Percentiles rank a stretch among this genome's conserved stretches.
phyloP scores from a whole-genome alignment of 345 rosid species.

The Aquilaria sinensis region DNA sequence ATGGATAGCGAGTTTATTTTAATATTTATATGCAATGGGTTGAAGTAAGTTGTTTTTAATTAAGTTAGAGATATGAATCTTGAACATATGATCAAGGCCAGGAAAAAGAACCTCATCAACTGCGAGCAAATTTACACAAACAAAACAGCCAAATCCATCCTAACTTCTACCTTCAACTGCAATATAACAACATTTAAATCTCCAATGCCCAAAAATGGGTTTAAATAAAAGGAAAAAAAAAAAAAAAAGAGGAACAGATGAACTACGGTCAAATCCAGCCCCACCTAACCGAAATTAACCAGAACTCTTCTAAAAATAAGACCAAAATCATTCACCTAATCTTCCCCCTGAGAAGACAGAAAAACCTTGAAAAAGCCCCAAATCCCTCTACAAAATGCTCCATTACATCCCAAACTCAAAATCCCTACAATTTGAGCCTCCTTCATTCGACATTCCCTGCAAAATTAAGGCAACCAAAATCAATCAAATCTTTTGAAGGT shows the following conservation, averaged over 20 bases:
- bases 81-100: no score
- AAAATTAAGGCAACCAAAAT: constrained; percentile 5
- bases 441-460: constrained; percentile 38
- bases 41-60: no score
- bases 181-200: not conserved
- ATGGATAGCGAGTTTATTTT: no score
- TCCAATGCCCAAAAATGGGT: not conserved
- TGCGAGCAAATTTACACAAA: constrained; percentile 40
- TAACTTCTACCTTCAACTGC: constrained; percentile 20
- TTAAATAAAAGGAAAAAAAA: not conserved
- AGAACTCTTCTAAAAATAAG: constrained; percentile 9
- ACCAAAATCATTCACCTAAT: constrained; percentile 12
- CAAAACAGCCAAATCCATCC: constrained; percentile 20
- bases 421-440: constrained; percentile 52
- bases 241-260: not conserved
- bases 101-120: constrained; percentile 25
- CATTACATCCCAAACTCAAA: constrained; percentile 51
- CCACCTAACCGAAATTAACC: constrained; percentile 11
- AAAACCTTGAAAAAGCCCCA: no score
- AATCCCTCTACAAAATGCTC: constrained; percentile 9
- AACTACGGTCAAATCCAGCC: constrained; percentile 4
- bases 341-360: no score
- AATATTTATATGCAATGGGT: no score
- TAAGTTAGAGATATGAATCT: no score
- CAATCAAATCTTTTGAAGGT: not conserved